Evolutionary conservation across 2,329 filamentous ascomycete genomes (phyloP), one percentile per base, ranked within the genome.

Genomic region (Aspergillus ochraceoroseus): DNA sequence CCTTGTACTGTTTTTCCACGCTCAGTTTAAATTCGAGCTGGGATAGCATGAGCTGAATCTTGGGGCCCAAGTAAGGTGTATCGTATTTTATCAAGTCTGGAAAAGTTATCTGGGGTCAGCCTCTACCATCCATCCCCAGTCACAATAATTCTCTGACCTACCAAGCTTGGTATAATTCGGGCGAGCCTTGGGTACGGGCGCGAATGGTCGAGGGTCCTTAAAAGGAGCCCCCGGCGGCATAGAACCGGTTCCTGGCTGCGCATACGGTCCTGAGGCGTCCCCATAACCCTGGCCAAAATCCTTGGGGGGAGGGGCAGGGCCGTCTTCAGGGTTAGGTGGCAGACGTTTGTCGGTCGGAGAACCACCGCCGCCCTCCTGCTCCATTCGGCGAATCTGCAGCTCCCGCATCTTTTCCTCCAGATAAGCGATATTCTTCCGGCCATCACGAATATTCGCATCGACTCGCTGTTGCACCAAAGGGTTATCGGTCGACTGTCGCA

Each of bases 21-120:
- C 92, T 95, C 47, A 98, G 77, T 71, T 98, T 98, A 73, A 98
- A 98, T 67, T 96, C 88, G 49, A 98, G 83, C 66, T 98, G 92
- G 32, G 92, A 94, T 59, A 98, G 74, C 92, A 98, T 98, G 59
- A 96, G 85, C 71, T 98, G 92, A 59, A 98, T 98, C 54, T 94
- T 88, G 46, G 92, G 90, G 22, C 92, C 92, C 48, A 98, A 82
- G 64, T 95, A 87, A 12, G 86, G 85, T 20, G 89, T 95, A 63
- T 98, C 92, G 69, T 94, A 95, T 79, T 96, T 96, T 71, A 98
- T 95, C 49, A 98, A 74, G 68, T 98, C 92, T 95, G 53, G 7
- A 41, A 9, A 26, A 12, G 2, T 7, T 12, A 23, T 12, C 17
- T 2, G 18, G 32, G 14, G 39, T 58, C 32, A 58, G 55, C 48